Percentiles rank a stretch among this genome's conserved stretches.
phyloP scores from a whole-genome alignment of 2,329 filamentous ascomycete genomes.

The Trichoderma endophyticum region DNA sequence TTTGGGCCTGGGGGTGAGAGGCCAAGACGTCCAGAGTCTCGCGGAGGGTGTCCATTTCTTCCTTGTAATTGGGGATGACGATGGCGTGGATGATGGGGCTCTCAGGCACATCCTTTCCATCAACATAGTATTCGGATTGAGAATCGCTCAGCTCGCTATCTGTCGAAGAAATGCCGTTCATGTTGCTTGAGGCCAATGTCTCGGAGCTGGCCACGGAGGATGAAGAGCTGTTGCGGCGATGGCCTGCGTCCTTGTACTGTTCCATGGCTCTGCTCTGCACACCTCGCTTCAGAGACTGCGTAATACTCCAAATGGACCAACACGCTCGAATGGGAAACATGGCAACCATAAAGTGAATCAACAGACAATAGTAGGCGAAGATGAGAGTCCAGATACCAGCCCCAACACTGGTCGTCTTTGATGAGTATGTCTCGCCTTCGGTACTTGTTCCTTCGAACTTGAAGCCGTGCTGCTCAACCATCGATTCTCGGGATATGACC shows the following conservation, averaged over 20 bases:
- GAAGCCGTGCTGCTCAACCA: slow-evolving; percentile 42
- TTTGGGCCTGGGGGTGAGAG: slow-evolving; percentile 60
- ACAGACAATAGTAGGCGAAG: slow-evolving; percentile 63
- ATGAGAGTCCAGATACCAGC: slow-evolving; percentile 50
- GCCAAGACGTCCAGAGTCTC: slow-evolving; percentile 68
- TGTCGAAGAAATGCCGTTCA: slow-evolving; percentile 45
- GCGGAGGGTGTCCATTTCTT: slow-evolving; percentile 64
- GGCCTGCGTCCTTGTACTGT: slow-evolving; percentile 44
- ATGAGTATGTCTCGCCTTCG: slow-evolving; percentile 31
- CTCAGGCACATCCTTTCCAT: slow-evolving; percentile 42
- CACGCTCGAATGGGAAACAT: slow-evolving; percentile 61
- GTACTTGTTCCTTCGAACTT: slow-evolving; percentile 41
- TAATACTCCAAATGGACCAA: slow-evolving; percentile 59
- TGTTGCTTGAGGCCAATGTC: slow-evolving; percentile 42
- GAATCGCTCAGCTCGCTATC: slow-evolving; percentile 52
- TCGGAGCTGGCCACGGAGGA: slow-evolving; percentile 56
- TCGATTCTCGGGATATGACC: slow-evolving; percentile 52
- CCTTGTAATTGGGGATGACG: slow-evolving; percentile 71
- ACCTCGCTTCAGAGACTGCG: slow-evolving; percentile 46
- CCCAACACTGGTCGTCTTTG: slow-evolving; percentile 33
- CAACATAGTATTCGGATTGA: slow-evolving; percentile 46
- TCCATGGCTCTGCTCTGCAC: slow-evolving; percentile 44
- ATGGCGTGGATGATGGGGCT: slow-evolving; percentile 60
- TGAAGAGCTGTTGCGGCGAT: slow-evolving; percentile 50
- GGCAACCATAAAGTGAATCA: slow-evolving; percentile 63